Conservation (phyloP, 148 eudicot species). For the Arbutus unedo region DNA sequence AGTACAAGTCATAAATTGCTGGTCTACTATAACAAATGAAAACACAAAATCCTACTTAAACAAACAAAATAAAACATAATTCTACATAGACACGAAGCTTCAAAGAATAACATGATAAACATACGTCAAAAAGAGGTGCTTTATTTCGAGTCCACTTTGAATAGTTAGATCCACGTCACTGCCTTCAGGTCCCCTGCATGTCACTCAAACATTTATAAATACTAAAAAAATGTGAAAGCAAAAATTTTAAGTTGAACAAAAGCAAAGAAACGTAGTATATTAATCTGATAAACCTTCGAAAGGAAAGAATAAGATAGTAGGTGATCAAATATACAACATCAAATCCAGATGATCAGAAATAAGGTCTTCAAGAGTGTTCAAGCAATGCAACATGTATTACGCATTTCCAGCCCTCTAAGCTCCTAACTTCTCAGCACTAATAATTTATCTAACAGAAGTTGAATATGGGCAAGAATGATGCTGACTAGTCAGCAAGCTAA, state of each 20-base stretch:
- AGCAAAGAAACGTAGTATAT: too few relatives aligned
- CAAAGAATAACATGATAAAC: conserved; percentile 21
- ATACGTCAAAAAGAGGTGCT: conserved; percentile 58
- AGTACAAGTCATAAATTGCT: neutral
- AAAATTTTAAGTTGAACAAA: neutral
- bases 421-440: neutral
- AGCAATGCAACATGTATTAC: neutral
- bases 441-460: neutral
- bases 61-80: neutral
- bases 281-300: neutral
- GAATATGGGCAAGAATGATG: neutral
- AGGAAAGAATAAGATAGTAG: neutral
- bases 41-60: neutral
- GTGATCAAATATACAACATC: neutral
- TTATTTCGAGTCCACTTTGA: conserved; percentile 59
- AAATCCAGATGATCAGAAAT: neutral
- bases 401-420: neutral
- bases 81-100: conserved; percentile 10
- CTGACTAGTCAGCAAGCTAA: neutral
- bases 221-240: neutral
- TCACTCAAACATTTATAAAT: conserved; percentile 22
- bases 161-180: conserved; percentile 70
- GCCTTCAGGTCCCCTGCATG: conserved; percentile 90
- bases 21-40: neutral
- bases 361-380: neutral